A percentile compares a stretch with the other conserved stretches of the same genome.
phyloP scores from a whole-genome alignment of 176 grass and related monocot genomes.

The Oryza australiensis region DNA sequence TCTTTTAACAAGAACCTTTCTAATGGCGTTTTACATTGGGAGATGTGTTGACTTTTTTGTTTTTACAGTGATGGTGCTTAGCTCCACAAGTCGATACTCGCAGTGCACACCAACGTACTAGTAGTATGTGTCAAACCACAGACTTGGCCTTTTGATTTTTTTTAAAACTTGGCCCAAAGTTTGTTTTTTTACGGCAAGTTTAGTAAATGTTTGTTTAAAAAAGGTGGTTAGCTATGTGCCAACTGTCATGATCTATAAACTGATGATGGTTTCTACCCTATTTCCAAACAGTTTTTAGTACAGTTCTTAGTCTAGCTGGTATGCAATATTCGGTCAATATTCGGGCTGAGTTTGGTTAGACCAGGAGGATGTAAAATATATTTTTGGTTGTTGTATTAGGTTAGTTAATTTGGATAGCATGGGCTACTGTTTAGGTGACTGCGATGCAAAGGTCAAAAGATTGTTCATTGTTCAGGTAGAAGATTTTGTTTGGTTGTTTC shows the following conservation, averaged over 20 bases:
- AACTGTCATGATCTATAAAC: neutral
- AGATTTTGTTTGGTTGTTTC: neutral
- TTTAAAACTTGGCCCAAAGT: neutral
- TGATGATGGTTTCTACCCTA: neutral
- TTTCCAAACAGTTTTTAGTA: no score
- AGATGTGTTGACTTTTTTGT: constrained; percentile 37
- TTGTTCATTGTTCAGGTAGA: neutral
- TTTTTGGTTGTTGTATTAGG: no score
- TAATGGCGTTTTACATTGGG: neutral
- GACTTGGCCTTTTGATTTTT: neutral
- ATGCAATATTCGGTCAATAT: no score
- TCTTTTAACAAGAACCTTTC: neutral
- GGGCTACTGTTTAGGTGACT: no score
- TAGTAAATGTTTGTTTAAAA: neutral
- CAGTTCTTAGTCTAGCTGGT: no score
- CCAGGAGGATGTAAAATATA: no score
- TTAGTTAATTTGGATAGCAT: no score
- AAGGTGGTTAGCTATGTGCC: neutral
- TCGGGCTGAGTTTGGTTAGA: no score
- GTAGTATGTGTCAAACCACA: neutral
- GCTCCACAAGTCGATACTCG: neutral
- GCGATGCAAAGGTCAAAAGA: neutral
- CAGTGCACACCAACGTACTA: neutral
- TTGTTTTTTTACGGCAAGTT: constrained; percentile 24
- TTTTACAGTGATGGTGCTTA: neutral